Evolutionary conservation across 768 basidiomycete genomes (phyloP).

Genomic region (Candolleomyces efflorescens): DNA sequence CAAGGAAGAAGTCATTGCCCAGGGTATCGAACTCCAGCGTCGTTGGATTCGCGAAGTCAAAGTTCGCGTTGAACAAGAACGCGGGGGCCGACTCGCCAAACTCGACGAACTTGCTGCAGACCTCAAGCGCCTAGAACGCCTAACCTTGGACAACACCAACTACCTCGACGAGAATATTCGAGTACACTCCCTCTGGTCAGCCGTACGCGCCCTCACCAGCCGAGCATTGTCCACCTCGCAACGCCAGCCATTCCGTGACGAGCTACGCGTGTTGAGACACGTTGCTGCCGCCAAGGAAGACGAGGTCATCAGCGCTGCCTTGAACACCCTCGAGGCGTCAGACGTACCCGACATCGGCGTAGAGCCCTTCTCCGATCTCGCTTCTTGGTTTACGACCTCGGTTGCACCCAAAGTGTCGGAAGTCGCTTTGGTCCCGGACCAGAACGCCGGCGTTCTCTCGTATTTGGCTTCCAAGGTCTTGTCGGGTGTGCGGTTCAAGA

Average conservation of each 20-base stretch:
- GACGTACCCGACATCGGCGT: conserved; percentile 79
- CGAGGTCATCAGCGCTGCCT: conserved; percentile 55
- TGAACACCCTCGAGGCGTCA: conserved; percentile 64
- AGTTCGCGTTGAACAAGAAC: conserved; percentile 92
- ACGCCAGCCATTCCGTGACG: conserved; percentile 83
- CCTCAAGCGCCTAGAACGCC: conserved; percentile 85
- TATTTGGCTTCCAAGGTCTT: conserved; percentile 80
- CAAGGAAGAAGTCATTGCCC: conserved; percentile 91
- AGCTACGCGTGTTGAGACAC: conserved; percentile 79
- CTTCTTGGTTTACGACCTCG: conserved; percentile 84
- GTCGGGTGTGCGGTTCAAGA: conserved; percentile 72
- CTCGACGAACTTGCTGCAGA: conserved; percentile 89
- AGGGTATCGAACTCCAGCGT: conserved; percentile 96
- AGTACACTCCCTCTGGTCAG: conserved; percentile 89
- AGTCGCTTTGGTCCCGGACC: conserved; percentile 92
- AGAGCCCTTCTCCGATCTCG: conserved; percentile 84
- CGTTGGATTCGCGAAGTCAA: conserved; percentile 97
- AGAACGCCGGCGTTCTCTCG: conserved; percentile 83
- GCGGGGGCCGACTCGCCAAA: conserved; percentile 91
- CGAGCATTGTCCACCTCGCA: conserved; percentile 60
- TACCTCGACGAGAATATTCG: conserved; percentile 94
- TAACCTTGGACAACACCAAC: conserved; percentile 85
- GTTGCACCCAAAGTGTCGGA: conserved; percentile 81
- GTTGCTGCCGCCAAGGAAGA: conserved; percentile 71
- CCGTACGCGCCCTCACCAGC: conserved; percentile 73